These are phyloP conservation scores for Paraleonurus japonicus DNA, from an alignment of 257 asterid genomes.

Conservation along the genomic window DNA sequence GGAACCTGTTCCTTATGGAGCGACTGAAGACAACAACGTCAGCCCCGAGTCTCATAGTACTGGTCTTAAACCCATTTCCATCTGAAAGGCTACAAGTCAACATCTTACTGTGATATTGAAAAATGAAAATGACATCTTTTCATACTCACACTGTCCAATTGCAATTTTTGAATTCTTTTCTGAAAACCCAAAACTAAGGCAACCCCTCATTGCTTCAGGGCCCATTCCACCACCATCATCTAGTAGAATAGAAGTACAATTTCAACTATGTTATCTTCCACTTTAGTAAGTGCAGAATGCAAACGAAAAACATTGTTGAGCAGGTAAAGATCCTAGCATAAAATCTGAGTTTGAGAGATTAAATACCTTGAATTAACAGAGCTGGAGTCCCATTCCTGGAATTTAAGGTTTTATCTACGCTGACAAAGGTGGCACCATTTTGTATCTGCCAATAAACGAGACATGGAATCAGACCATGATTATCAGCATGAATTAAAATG, in stretches of 20 bases:
- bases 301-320: constrained; percentile 13
- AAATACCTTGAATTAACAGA: constrained; percentile 76
- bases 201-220: constrained; percentile 75
- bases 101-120: constrained; percentile 20
- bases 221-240: constrained; percentile 98
- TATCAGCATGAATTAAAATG: constrained; percentile 23
- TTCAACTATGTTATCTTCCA: constrained; percentile 20
- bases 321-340: not conserved
- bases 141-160: constrained; percentile 76
- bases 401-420: constrained; percentile 59
- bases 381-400: constrained; percentile 78
- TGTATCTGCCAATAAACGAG: constrained; percentile 52
- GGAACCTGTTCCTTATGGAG: constrained; percentile 51
- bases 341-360: constrained; percentile 14
- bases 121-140: not conserved
- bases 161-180: constrained; percentile 70
- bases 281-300: constrained; percentile 17
- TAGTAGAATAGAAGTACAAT: constrained; percentile 34
- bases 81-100: constrained; percentile 54
- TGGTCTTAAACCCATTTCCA: constrained; percentile 97
- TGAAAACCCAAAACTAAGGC: constrained; percentile 92
- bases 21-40: constrained; percentile 91
- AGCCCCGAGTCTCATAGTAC: constrained; percentile 97
- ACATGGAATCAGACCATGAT: constrained; percentile 24
- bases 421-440: constrained; percentile 73